A percentile compares a stretch with the other conserved stretches of the same genome.
Conservation (phyloP, 2,329 filamentous ascomycete species). For the Paraphaeosphaeria sporulosa region DNA sequence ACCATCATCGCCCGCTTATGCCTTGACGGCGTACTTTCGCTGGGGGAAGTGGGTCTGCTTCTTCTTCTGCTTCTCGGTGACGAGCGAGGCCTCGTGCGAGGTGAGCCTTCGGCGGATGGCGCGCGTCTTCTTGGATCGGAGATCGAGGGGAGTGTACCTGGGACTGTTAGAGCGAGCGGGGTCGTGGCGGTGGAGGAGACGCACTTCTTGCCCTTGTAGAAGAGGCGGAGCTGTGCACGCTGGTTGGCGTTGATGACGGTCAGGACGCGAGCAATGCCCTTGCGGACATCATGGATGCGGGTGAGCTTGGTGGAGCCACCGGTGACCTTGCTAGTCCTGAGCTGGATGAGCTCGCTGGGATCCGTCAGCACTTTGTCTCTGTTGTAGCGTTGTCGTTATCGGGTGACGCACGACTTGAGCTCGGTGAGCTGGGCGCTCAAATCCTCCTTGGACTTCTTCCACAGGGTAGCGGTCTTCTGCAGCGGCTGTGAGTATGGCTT, state of each 20-base stretch:
- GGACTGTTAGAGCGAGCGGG: constrained; percentile 28
- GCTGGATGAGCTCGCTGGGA: constrained; percentile 80
- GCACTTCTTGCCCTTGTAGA: constrained; percentile 99
- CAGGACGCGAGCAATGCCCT: constrained; percentile 98
- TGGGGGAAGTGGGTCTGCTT: constrained; percentile 94
- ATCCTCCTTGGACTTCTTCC: constrained; percentile 99
- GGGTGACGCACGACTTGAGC: constrained; percentile 47
- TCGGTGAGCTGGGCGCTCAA: constrained; percentile 73
- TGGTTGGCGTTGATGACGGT: constrained; percentile 99
- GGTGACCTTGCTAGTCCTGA: constrained; percentile 98
- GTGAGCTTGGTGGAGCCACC: constrained; percentile 91
- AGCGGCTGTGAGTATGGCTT: constrained; percentile 43
- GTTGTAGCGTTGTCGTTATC: constrained; percentile 7
- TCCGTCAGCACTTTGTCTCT: constrained; percentile 40
- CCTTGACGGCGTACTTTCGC: constrained; percentile 99
- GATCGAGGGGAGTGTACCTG: constrained; percentile 90
- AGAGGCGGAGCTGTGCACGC: constrained; percentile 88
- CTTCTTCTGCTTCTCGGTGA: constrained; percentile 97
- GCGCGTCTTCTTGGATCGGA: constrained; percentile 97
- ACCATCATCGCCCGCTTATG: constrained; percentile 53
- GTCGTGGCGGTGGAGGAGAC: constrained; percentile 23
- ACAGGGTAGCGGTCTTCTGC: constrained; percentile 88
- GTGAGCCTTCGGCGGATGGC: constrained; percentile 96
- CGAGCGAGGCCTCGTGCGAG: constrained; percentile 83
- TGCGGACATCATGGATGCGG: constrained; percentile 87